A percentile compares a stretch with the other conserved stretches of the same genome.
These are phyloP conservation scores for Musa balbisiana DNA, from an alignment of 202 grass and related monocot genomes.

Conservation along the genomic window DNA sequence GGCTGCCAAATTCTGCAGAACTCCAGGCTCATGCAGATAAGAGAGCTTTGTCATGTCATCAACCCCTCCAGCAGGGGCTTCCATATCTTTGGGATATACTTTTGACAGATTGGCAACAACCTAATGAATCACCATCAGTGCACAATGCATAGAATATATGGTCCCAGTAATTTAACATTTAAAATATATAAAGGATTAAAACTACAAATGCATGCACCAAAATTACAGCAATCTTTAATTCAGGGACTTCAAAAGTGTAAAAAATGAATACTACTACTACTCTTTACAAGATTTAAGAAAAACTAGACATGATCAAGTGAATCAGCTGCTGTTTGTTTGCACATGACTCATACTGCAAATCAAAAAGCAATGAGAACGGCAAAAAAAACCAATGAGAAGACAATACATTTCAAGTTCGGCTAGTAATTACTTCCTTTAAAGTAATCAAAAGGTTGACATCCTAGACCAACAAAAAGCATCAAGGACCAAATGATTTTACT, in stretches of 20 bases:
- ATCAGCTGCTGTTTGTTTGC: no score
- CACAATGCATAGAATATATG: background rate
- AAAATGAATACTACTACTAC: background rate
- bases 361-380: no score
- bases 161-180: background rate
- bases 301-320: no score
- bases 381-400: no score
- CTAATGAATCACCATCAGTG: constrained; percentile 2
- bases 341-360: no score
- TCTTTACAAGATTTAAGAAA: background rate
- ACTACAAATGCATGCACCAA: background rate
- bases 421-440: background rate
- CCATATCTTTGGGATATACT: constrained; percentile 17
- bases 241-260: background rate
- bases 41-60: constrained; percentile 18
- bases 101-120: background rate
- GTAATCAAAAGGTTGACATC: no score
- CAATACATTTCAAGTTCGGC: background rate
- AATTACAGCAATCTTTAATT: background rate
- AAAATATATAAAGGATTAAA: background rate
- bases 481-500: background rate
- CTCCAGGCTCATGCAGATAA: constrained; percentile 16
- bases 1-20: constrained; percentile 4
- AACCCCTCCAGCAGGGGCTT: constrained; percentile 8
- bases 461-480: background rate